These are phyloP conservation scores for Orychophragmus violaceus DNA, from an alignment of 345 rosid genomes.

Conservation along the genomic window DNA sequence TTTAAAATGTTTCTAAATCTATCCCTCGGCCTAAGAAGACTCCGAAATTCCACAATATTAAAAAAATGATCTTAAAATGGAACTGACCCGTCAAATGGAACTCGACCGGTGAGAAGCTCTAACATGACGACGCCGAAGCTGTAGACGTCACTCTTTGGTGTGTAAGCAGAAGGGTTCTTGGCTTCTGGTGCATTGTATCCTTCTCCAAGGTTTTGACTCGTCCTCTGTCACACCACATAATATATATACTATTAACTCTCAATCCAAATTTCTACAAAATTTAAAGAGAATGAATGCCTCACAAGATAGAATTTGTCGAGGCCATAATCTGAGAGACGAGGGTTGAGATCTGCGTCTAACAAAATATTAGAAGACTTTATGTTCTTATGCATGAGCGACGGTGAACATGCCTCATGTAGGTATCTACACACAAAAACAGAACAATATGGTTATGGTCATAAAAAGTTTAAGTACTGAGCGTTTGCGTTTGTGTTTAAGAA, in stretches of 20 bases:
- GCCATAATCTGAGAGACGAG: conserved; percentile 77
- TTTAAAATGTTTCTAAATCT: too few species aligned
- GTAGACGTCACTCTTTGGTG: conserved; percentile 72
- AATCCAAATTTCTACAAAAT: neutral
- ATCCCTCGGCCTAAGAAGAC: too few species aligned
- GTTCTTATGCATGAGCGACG: conserved; percentile 75
- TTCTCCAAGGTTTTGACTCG: conserved; percentile 66
- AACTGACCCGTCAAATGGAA: conserved; percentile 69
- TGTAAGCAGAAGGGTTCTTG: conserved; percentile 30
- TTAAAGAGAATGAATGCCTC: neutral
- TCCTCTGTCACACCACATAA: conserved; percentile 36
- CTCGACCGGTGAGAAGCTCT: conserved; percentile 79
- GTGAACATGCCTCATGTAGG: conserved; percentile 83
- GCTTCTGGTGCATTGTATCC: conserved; percentile 96
- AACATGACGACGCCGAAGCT: conserved; percentile 95
- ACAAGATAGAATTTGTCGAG: conserved; percentile 65
- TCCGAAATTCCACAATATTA: too few species aligned
- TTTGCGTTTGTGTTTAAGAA: neutral
- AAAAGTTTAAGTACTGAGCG: neutral
- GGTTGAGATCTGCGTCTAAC: conserved; percentile 84
- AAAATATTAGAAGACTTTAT: conserved; percentile 85
- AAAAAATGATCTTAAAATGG: neutral
- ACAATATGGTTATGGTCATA: neutral
- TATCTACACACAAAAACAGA: conserved; percentile 42
- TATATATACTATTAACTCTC: neutral